phyloP scores from a whole-genome alignment of 257 asterid genomes.

The Catharanthus roseus region DNA sequence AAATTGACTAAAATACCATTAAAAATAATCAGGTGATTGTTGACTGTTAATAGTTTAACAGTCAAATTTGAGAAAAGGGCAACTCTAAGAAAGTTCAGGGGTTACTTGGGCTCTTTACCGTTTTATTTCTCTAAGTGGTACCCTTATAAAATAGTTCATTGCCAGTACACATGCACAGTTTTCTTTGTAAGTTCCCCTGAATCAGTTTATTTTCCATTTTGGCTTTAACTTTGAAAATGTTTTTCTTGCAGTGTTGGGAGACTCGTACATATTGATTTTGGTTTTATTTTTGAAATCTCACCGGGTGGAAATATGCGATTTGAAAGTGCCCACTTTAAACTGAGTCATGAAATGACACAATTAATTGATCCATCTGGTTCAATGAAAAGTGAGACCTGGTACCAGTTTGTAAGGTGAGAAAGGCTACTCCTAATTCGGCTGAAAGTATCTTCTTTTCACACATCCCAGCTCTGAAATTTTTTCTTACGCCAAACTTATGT shows the following conservation, averaged over 20 bases:
- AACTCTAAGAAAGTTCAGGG: too few species aligned
- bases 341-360: conserved; percentile 99
- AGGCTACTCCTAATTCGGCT: not conserved
- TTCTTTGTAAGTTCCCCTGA: not conserved
- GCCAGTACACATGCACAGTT: not conserved
- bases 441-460: not conserved
- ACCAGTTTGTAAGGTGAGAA: conserved; percentile 74
- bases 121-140: not conserved
- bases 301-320: conserved; percentile 98
- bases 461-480: not conserved
- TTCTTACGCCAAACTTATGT: not conserved
- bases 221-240: not conserved
- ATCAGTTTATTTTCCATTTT: not conserved
- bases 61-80: too few species aligned
- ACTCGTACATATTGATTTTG: conserved; percentile 98
- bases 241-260: conserved; percentile 69
- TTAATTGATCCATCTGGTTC: conserved; percentile 93
- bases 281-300: conserved; percentile 95
- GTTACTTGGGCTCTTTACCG: too few species aligned
- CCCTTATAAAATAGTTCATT: not conserved
- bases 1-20: too few species aligned
- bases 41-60: too few species aligned
- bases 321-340: conserved; percentile 96
- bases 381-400: conserved; percentile 95
- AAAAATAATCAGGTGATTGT: too few species aligned